Evolutionary conservation across 2,329 filamentous ascomycete species (phyloP).

Genomic region (Lasiodiplodia theobromae): DNA sequence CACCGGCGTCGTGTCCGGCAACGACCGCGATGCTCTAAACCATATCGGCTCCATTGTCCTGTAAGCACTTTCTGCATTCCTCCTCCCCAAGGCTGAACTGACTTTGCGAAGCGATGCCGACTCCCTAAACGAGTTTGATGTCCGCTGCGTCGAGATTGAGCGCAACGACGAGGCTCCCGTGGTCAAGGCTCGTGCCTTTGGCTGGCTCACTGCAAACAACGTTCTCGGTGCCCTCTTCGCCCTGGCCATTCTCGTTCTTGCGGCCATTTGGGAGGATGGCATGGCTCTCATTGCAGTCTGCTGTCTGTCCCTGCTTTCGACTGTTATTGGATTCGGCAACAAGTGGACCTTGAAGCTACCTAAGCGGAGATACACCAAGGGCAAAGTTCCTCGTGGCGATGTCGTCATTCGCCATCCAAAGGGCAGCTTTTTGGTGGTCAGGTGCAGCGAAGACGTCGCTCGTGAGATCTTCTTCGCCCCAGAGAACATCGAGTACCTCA

Average conservation of each 20-base stretch:
- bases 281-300: conserved; percentile 59
- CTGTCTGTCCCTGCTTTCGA: conserved; percentile 57
- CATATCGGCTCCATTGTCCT: conserved; percentile 58
- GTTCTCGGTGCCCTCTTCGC: conserved; percentile 55
- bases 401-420: conserved; percentile 60
- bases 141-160: conserved; percentile 50
- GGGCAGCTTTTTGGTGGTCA: conserved; percentile 58
- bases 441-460: conserved; percentile 58
- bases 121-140: conserved; percentile 47
- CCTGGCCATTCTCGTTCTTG: conserved; percentile 51
- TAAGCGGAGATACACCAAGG: conserved; percentile 41
- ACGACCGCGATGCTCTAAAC: conserved; percentile 54
- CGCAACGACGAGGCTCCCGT: conserved; percentile 39
- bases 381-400: conserved; percentile 50
- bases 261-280: conserved; percentile 55
- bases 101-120: conserved; percentile 41
- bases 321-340: conserved; percentile 57
- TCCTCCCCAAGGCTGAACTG: conserved; percentile 17
- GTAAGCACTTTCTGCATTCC: conserved; percentile 37
- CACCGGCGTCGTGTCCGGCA: conserved; percentile 57
- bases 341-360: conserved; percentile 57
- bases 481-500: conserved; percentile 56
- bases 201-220: conserved; percentile 55
- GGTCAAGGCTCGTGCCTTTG: conserved; percentile 54
- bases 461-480: conserved; percentile 61